phyloP scores from a whole-genome alignment of 257 asterid species.

The Solanum etuberosum region DNA sequence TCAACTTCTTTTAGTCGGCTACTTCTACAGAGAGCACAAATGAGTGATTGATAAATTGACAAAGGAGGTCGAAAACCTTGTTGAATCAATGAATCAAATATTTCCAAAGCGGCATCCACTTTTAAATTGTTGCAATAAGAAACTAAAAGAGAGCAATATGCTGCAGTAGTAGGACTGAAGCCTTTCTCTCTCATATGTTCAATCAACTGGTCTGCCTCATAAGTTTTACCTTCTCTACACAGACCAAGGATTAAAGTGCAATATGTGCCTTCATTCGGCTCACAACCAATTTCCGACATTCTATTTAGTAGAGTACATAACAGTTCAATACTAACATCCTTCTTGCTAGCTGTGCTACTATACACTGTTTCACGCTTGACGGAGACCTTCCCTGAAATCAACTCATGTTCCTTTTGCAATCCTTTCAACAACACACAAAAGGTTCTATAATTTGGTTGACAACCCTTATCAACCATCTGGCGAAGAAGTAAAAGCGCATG shows the following conservation, averaged over 20 bases:
- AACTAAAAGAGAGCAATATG: slow-evolving; percentile 52
- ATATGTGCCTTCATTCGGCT: slow-evolving; percentile 47
- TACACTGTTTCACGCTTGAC: slow-evolving; percentile 22
- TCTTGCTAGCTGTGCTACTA: slow-evolving; percentile 17
- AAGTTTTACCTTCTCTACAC: slow-evolving; percentile 47
- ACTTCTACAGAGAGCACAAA: slow-evolving; percentile 45
- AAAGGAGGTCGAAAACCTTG: slow-evolving; percentile 48
- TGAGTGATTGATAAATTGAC: slow-evolving; percentile 37
- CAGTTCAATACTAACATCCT: slow-evolving; percentile 28
- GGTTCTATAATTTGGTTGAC: slow-evolving; percentile 73
- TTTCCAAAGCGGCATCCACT: slow-evolving; percentile 46
- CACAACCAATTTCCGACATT: slow-evolving; percentile 62
- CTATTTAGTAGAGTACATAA: slow-evolving; percentile 37
- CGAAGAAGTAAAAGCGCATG: slow-evolving; percentile 57
- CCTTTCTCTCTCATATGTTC: slow-evolving; percentile 62
- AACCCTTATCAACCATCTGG: slow-evolving; percentile 48
- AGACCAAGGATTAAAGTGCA: slow-evolving; percentile 46
- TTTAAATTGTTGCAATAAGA: slow-evolving; percentile 66
- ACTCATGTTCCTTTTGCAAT: slow-evolving; percentile 38
- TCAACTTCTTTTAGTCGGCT: slow-evolving; percentile 47
- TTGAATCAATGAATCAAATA: slow-evolving; percentile 28
- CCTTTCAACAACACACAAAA: slow-evolving; percentile 59
- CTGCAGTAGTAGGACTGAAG: slow-evolving; percentile 42
- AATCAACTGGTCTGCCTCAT: slow-evolving; percentile 67
- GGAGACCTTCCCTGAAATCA: slow-evolving; percentile 25